Evolutionary conservation across 352 stramenopile genomes (phyloP), one percentile per base, ranked within the genome.

Genomic region (Phytophthora crassamura): DNA sequence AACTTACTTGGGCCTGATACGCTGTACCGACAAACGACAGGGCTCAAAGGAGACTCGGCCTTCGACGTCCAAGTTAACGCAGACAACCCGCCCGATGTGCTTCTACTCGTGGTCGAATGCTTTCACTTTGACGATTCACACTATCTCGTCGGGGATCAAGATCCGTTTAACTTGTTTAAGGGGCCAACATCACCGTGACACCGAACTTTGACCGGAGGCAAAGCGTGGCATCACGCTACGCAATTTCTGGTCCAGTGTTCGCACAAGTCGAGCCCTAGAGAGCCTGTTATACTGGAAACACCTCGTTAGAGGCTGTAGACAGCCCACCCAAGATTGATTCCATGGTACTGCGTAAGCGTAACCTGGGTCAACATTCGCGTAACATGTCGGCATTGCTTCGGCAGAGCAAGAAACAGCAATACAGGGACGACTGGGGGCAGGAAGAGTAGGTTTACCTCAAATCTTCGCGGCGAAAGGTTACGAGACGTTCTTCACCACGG

Each of bases 241-340:
- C 35, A 88, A 85, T 36, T 66, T 85, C 22, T 88, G 78, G 76
- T 88, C 78, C 8, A 85, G 74, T 38, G 80, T 64, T 54, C 65
- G 64, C 12, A 84, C 78, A 12, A 87, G 70, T 56, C 70, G 78
- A 11, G 82, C 78, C 4, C 9, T 87, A 1, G 75, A 84, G 42
- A 80, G 70, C 25, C 71, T 7, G 45, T 58, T n/a, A n/a, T n/a
- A n/a, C n/a, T n/a, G n/a, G n/a, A n/a, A n/a, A n/a, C n/a, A n/a
- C n/a, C n/a, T n/a, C n/a, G n/a, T n/a, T n/a, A n/a, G n/a, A n/a
- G n/a, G n/a, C n/a, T n/a, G n/a, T n/a, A n/a, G n/a, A n/a, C n/a
- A n/a, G n/a, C n/a, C n/a, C n/a, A n/a, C n/a, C n/a, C n/a, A n/a
- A n/a, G n/a, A n/a, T n/a, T n/a, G n/a, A n/a, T n/a, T n/a, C n/a